These are phyloP conservation scores for Phytophthora tubulina DNA, from an alignment of 352 stramenopile genomes.

Conservation along the genomic window DNA sequence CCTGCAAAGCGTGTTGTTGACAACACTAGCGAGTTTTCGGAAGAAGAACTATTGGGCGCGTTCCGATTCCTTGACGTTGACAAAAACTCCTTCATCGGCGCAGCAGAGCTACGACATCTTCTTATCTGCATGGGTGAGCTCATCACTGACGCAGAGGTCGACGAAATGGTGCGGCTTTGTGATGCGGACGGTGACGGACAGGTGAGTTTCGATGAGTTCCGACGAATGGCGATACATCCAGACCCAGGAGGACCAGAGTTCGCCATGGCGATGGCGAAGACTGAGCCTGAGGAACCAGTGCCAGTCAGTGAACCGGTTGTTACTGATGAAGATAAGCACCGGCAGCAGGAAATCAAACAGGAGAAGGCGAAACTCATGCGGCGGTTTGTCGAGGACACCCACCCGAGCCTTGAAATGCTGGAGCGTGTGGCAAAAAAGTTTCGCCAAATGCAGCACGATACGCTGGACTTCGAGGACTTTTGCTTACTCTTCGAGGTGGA, in stretches of 20 bases:
- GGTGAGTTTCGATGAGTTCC: slow-evolving; percentile 93
- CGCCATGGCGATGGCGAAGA: slow-evolving; percentile 43
- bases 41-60: slow-evolving; percentile 92
- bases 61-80: slow-evolving; percentile 96
- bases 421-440: slow-evolving; percentile 70
- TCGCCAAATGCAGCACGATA: slow-evolving; percentile 61
- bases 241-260: slow-evolving; percentile 90
- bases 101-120: slow-evolving; percentile 93
- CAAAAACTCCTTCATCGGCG: slow-evolving; percentile 94
- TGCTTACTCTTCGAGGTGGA: slow-evolving; percentile 89
- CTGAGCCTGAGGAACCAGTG: slow-evolving; percentile 31
- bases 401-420: slow-evolving; percentile 69
- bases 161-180: slow-evolving; percentile 94
- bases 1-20: slow-evolving; percentile 38
- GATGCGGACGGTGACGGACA: slow-evolving; percentile 94
- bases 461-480: slow-evolving; percentile 82
- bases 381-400: slow-evolving; percentile 75
- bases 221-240: slow-evolving; percentile 90
- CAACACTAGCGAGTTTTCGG: slow-evolving; percentile 86
- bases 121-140: slow-evolving; percentile 97
- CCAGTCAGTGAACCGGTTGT: slow-evolving; percentile 23
- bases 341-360: slow-evolving; percentile 68
- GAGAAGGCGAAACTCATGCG: slow-evolving; percentile 80
- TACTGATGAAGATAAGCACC: slow-evolving; percentile 60
- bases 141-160: slow-evolving; percentile 95